Conservation (phyloP, 106 monocot genomes). For the Apostasia ramifera region DNA sequence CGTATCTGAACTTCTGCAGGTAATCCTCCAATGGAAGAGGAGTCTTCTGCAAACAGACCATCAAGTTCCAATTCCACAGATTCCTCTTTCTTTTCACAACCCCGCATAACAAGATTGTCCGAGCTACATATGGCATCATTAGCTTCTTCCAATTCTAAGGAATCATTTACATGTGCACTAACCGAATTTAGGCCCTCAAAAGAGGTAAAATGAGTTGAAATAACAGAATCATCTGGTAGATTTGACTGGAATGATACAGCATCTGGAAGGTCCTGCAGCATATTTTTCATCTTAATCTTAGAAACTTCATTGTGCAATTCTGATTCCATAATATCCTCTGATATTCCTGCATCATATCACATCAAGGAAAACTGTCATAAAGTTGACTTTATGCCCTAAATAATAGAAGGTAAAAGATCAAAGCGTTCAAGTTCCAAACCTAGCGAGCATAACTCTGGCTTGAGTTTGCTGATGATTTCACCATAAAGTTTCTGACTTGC, state of each 20-base stretch:
- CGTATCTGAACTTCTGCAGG: slow-evolving; percentile 31
- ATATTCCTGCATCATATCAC: slow-evolving; percentile 45
- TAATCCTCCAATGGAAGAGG: slow-evolving; percentile 25
- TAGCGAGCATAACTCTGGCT: slow-evolving; percentile 48
- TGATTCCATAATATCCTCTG: slow-evolving; percentile 39
- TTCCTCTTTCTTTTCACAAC: slow-evolving; percentile 34
- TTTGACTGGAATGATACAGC: not conserved
- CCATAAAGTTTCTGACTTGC: slow-evolving; percentile 49
- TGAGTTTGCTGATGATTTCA: slow-evolving; percentile 46
- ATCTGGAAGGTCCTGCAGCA: slow-evolving; percentile 11
- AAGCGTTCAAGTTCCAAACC: slow-evolving; percentile 30
- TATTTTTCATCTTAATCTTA: slow-evolving; percentile 11
- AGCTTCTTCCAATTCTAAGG: slow-evolving; percentile 1
- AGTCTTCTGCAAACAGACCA: slow-evolving; percentile 73
- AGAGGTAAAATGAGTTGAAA: not conserved
- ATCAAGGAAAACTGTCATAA: not conserved
- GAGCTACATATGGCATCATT: slow-evolving; percentile 11
- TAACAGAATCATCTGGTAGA: slow-evolving; percentile 6
- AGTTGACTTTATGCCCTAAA: not conserved
- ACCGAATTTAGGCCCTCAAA: slow-evolving; percentile 10
- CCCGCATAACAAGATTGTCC: slow-evolving; percentile 2
- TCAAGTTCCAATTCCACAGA: slow-evolving; percentile 63
- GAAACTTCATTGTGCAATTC: slow-evolving; percentile 21
- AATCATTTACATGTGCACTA: slow-evolving; percentile 14
- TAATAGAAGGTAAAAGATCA: not conserved